These are phyloP conservation scores for Pulveroboletus ravenelii DNA, from an alignment of 768 basidiomycete genomes.

Conservation along the genomic window DNA sequence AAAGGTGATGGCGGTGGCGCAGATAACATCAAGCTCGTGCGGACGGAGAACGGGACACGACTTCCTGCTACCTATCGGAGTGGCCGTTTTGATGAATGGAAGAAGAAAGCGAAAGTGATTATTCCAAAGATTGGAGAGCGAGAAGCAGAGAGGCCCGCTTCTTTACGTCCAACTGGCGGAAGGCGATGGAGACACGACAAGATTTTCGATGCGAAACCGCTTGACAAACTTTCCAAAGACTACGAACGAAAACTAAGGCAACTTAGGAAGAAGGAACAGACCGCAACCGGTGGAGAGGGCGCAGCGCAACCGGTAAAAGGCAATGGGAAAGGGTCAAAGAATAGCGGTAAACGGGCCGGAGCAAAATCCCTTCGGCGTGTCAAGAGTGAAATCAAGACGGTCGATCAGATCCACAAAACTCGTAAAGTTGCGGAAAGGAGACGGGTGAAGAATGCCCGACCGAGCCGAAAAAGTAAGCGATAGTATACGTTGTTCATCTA, in stretches of 20 bases:
- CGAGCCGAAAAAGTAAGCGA: constrained; percentile 37
- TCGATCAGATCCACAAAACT: constrained; percentile 80
- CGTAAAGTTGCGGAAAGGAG: constrained; percentile 62
- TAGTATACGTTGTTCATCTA: constrained; percentile 14
- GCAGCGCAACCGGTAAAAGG: constrained; percentile 21
- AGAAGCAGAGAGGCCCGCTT: constrained; percentile 45
- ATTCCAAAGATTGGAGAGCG: constrained; percentile 82
- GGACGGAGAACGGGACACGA: constrained; percentile 86
- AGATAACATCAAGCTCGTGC: constrained; percentile 91
- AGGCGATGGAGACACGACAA: constrained; percentile 74
- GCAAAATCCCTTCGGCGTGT: constrained; percentile 60
- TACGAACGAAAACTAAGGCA: constrained; percentile 73
- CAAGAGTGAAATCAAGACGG: constrained; percentile 81
- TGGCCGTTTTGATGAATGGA: constrained; percentile 96
- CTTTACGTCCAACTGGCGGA: constrained; percentile 36
- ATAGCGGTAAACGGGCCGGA: constrained; percentile 41
- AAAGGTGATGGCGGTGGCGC: constrained; percentile 80
- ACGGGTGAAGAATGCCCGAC: constrained; percentile 78
- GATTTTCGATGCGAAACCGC: constrained; percentile 58
- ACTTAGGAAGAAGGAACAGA: constrained; percentile 51
- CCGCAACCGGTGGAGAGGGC: constrained; percentile 22
- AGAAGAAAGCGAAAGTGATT: constrained; percentile 63
- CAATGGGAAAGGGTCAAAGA: constrained; percentile 30
- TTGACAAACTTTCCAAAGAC: constrained; percentile 66
- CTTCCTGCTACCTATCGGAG: constrained; percentile 90